A percentile compares a stretch with the other conserved stretches of the same genome.
Conservation (phyloP, 2,329 filamentous ascomycete genomes). For the Verticillium nubilum region DNA sequence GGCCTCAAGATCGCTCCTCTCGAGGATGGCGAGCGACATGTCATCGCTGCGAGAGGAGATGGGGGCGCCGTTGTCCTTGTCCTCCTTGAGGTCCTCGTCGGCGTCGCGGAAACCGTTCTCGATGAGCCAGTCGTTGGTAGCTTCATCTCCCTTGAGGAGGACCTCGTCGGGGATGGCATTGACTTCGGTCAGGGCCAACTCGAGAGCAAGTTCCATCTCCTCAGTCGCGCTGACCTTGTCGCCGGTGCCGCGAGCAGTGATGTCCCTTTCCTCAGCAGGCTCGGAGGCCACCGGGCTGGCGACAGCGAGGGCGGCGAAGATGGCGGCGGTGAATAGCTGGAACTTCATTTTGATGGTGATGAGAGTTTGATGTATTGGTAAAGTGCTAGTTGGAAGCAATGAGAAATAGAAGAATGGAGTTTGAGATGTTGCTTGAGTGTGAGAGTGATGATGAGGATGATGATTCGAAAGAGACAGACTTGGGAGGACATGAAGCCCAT, state of each 20-base stretch:
- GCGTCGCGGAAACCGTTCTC: conserved; percentile 11
- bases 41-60: neutral
- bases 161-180: conserved; percentile 17
- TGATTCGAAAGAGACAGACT: neutral
- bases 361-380: neutral
- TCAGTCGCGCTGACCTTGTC: neutral
- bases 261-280: neutral
- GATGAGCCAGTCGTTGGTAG: conserved; percentile 15
- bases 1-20: conserved; percentile 5
- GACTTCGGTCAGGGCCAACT: conserved; percentile 13
- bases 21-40: neutral
- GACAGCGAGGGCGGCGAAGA: conserved; percentile 9
- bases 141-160: conserved; percentile 14
- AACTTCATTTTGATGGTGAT: conserved; percentile 7
- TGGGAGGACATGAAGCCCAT: neutral
- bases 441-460: conserved; percentile 1
- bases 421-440: neutral
- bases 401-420: neutral
- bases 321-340: conserved; percentile 7
- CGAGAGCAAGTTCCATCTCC: conserved; percentile 5
- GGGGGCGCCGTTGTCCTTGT: neutral
- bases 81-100: conserved; percentile 1
- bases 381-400: neutral
- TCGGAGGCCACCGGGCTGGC: conserved; percentile 1
- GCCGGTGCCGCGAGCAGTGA: neutral